Percentiles rank a stretch among this genome's conserved stretches.
These are phyloP conservation scores for Pseudogymnoascus sp. DNA, from an alignment of 2,329 filamentous ascomycete species.

Conservation along the genomic window DNA sequence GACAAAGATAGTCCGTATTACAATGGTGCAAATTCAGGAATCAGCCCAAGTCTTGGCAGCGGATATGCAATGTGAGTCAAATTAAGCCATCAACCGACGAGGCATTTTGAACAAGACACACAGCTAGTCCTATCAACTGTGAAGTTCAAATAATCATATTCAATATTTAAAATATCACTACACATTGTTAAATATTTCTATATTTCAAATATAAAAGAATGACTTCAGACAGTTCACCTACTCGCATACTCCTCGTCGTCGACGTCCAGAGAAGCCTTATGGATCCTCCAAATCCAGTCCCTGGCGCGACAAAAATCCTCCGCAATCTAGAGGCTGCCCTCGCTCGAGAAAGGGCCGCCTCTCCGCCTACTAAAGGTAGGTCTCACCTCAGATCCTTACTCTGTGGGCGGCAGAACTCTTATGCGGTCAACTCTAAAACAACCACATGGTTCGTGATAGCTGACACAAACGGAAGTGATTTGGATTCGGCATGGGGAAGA, in stretches of 20 bases:
- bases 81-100: background rate
- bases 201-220: background rate
- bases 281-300: background rate
- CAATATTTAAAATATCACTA: no score
- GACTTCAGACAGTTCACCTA: background rate
- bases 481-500: conserved; percentile 2
- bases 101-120: background rate
- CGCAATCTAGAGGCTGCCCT: background rate
- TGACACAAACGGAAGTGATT: conserved; percentile 3
- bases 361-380: background rate
- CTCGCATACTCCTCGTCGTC: background rate
- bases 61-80: background rate
- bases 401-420: background rate
- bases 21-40: background rate
- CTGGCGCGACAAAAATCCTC: background rate
- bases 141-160: background rate
- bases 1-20: background rate
- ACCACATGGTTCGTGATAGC: background rate
- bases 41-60: background rate
- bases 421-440: background rate
- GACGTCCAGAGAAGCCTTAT: background rate
- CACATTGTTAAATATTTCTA: background rate
- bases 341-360: background rate
- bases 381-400: background rate
- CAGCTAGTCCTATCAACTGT: background rate